phyloP scores from a whole-genome alignment of 164 flowering plant species.

The Vitis amurensis region DNA sequence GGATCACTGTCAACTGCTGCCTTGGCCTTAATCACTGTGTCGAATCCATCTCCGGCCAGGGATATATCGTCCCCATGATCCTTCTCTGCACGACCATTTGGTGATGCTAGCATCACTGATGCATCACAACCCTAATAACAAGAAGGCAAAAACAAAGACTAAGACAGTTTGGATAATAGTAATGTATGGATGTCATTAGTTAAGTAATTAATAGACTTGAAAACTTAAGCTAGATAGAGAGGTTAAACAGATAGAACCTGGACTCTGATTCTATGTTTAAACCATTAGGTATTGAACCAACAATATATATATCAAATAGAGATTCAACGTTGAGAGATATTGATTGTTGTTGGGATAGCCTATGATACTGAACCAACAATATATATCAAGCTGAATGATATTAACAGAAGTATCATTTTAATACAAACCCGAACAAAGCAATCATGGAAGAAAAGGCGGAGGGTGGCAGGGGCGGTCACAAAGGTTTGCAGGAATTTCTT shows the following conservation, averaged over 20 bases:
- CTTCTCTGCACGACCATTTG: slow-evolving; percentile 33
- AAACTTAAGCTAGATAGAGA: no score
- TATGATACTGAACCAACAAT: no score
- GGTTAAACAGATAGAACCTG: no score
- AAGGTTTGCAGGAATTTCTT: slow-evolving; percentile 30
- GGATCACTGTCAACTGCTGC: slow-evolving; percentile 30
- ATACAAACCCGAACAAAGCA: slow-evolving; percentile 22
- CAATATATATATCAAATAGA: not conserved
- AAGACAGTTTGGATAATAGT: no score
- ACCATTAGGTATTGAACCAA: not conserved
- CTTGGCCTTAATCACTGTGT: slow-evolving; percentile 42
- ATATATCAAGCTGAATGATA: no score
- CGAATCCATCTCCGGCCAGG: slow-evolving; percentile 47
- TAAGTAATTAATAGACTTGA: no score
- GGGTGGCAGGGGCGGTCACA: slow-evolving; percentile 28
- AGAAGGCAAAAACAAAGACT: not conserved
- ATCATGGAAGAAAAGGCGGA: slow-evolving; percentile 33
- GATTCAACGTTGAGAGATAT: no score
- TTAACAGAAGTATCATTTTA: no score
- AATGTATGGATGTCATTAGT: no score
- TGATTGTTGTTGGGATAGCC: no score
- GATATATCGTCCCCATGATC: slow-evolving; percentile 39
- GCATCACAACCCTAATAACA: slow-evolving; percentile 47
- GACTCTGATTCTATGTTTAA: no score
- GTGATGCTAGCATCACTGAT: slow-evolving; percentile 27